Evolutionary conservation across 805 yeast species (phyloP).

Genomic region (Lipomyces kockii): DNA sequence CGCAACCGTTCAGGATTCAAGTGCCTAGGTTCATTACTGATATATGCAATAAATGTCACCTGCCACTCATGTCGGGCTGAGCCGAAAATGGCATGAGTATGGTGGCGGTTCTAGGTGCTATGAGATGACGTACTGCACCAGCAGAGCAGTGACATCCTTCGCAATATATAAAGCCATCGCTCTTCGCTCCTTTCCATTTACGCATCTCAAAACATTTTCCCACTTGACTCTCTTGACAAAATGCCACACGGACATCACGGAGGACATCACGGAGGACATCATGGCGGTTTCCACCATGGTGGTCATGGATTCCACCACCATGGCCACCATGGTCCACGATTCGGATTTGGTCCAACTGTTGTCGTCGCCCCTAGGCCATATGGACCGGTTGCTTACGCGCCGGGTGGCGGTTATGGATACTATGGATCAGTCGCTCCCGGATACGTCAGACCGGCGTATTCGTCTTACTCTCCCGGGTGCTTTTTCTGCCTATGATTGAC

Average conservation of each 20-base stretch:
- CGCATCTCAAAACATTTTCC: background rate
- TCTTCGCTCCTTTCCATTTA: background rate
- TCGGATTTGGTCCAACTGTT: slow-evolving; percentile 32
- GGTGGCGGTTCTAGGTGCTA: too few species aligned
- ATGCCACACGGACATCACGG: slow-evolving; percentile 19
- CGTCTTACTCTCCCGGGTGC: slow-evolving; percentile 19
- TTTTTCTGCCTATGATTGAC: slow-evolving; percentile 25
- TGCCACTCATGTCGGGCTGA: too few species aligned
- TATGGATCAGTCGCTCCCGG: slow-evolving; percentile 24
- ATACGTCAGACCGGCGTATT: slow-evolving; percentile 19
- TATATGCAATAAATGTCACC: too few species aligned
- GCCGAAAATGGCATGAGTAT: too few species aligned
- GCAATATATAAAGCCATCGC: background rate
- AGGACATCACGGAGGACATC: slow-evolving; percentile 24
- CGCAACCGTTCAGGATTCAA: too few species aligned
- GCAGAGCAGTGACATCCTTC: background rate
- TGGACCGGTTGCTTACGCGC: slow-evolving; percentile 20
- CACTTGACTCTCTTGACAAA: background rate
- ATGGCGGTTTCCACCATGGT: slow-evolving; percentile 25
- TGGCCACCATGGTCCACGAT: slow-evolving; percentile 9
- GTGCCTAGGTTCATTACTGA: too few species aligned
- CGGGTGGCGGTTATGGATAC: slow-evolving; percentile 33
- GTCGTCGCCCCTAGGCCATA: slow-evolving; percentile 33
- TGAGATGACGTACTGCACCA: background rate
- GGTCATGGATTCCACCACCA: slow-evolving; percentile 12